phyloP scores from a whole-genome alignment of 768 basidiomycete species.

The Lentinus tigrinus region DNA sequence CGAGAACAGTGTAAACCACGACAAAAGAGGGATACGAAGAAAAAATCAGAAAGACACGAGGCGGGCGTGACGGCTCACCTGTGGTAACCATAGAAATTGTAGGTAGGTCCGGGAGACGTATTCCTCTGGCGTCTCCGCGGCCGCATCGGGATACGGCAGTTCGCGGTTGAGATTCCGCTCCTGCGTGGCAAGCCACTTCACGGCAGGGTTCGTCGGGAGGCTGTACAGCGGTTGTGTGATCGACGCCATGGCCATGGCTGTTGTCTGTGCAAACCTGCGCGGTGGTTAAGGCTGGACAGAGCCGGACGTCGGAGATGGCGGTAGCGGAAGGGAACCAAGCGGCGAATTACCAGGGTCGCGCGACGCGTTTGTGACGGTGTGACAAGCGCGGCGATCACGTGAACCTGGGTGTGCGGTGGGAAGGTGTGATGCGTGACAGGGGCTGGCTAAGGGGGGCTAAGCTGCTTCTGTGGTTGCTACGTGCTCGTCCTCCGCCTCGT shows the following conservation, averaged over 20 bases:
- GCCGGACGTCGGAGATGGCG: background rate
- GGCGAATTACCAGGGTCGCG: background rate
- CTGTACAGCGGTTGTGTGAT: slow-evolving; percentile 6
- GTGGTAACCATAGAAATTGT: slow-evolving; percentile 77
- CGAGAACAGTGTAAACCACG: no score
- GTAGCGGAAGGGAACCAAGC: slow-evolving; percentile 8
- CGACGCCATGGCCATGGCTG: slow-evolving; percentile 3
- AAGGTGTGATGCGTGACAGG: background rate
- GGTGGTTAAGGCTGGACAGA: background rate
- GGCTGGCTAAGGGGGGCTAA: background rate
- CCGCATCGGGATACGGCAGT: slow-evolving; percentile 48
- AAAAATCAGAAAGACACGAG: background rate
- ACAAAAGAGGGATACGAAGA: background rate
- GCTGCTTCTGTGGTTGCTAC: background rate
- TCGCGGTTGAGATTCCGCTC: slow-evolving; percentile 57
- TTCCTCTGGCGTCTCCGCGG: slow-evolving; percentile 48
- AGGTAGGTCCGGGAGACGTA: slow-evolving; percentile 65
- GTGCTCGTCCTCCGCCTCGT: background rate
- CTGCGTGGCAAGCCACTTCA: slow-evolving; percentile 57
- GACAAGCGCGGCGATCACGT: background rate
- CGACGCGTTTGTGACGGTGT: slow-evolving; percentile 2
- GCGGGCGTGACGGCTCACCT: slow-evolving; percentile 39
- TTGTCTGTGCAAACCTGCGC: background rate
- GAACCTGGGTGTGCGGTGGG: background rate
- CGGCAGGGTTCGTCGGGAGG: slow-evolving; percentile 19